phyloP scores from a whole-genome alignment of 768 basidiomycete species.

The Fistulinella prunicolor region DNA sequence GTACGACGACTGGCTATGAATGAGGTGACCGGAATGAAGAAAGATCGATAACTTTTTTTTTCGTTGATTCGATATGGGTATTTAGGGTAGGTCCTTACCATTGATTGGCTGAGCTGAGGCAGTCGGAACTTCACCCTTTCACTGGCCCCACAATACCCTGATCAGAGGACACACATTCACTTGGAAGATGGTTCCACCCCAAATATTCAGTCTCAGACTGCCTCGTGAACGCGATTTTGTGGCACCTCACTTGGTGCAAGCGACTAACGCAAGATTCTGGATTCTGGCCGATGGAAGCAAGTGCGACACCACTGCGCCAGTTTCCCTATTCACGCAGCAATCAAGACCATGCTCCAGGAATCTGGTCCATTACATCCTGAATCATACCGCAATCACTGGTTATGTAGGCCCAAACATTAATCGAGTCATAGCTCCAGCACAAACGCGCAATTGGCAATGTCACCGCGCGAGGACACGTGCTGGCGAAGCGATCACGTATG shows the following conservation, averaged over 20 bases:
- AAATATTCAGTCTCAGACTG: no score
- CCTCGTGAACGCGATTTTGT: no score
- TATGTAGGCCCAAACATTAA: background rate
- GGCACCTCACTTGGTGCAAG: background rate
- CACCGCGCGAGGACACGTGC: conserved; percentile 4
- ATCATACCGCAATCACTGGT: background rate
- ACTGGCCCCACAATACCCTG: no score
- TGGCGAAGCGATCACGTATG: conserved; percentile 20
- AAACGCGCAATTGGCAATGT: conserved; percentile 1
- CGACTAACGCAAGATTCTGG: background rate
- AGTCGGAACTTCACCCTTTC: no score
- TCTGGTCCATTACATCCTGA: background rate
- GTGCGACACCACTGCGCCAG: background rate
- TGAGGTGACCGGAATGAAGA: conserved; percentile 30
- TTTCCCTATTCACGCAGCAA: background rate
- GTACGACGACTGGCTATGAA: conserved; percentile 5
- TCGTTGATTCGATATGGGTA: conserved; percentile 12
- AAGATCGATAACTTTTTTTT: conserved; percentile 24
- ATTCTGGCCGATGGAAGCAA: background rate
- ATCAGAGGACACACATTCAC: no score
- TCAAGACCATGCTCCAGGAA: background rate
- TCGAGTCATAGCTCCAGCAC: background rate
- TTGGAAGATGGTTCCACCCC: no score
- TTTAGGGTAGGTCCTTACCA: conserved; percentile 33
- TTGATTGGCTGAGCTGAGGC: conserved; percentile 19